A percentile compares a stretch with the other conserved stretches of the same genome.
phyloP scores from a whole-genome alignment of 176 grass and related monocot species.

The Carex parvula region DNA sequence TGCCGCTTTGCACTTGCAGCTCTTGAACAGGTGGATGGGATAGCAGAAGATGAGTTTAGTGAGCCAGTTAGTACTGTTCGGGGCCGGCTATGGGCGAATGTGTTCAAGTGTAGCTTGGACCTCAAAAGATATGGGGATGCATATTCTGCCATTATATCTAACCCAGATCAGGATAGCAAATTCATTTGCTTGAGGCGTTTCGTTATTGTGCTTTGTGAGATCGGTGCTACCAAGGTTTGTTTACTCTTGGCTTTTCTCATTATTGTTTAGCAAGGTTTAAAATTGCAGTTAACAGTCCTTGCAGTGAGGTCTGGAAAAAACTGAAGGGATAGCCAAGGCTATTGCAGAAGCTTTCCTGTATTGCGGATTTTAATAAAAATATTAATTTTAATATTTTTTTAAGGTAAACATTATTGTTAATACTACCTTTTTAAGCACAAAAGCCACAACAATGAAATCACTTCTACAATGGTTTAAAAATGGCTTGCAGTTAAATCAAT shows the following conservation, averaged over 20 bases:
- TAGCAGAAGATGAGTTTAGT: slow-evolving; percentile 38
- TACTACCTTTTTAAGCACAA: too few species aligned
- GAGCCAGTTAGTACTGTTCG: slow-evolving; percentile 53
- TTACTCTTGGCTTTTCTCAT: slow-evolving; percentile 1
- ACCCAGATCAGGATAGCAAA: slow-evolving; percentile 87
- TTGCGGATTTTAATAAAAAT: neutral
- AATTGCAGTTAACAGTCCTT: neutral
- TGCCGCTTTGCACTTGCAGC: slow-evolving; percentile 90
- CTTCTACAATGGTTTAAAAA: too few species aligned
- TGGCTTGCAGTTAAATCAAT: too few species aligned
- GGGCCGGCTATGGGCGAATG: slow-evolving; percentile 78
- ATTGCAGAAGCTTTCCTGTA: neutral
- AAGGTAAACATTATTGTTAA: neutral
- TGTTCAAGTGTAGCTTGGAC: slow-evolving; percentile 84
- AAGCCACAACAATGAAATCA: too few species aligned
- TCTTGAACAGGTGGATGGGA: slow-evolving; percentile 77
- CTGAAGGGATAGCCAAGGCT: neutral
- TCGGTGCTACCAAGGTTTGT: slow-evolving; percentile 77
- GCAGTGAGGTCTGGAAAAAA: neutral
- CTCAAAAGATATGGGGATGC: slow-evolving; percentile 82
- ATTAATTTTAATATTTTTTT: neutral
- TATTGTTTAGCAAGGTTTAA: neutral
- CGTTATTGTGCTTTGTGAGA: slow-evolving; percentile 90
- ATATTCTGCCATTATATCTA: slow-evolving; percentile 83
- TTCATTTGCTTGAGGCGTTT: slow-evolving; percentile 89